Base-by-base conservation (phyloP, 2,329 filamentous ascomycete species). In the Zasmidium angulare region DNA sequence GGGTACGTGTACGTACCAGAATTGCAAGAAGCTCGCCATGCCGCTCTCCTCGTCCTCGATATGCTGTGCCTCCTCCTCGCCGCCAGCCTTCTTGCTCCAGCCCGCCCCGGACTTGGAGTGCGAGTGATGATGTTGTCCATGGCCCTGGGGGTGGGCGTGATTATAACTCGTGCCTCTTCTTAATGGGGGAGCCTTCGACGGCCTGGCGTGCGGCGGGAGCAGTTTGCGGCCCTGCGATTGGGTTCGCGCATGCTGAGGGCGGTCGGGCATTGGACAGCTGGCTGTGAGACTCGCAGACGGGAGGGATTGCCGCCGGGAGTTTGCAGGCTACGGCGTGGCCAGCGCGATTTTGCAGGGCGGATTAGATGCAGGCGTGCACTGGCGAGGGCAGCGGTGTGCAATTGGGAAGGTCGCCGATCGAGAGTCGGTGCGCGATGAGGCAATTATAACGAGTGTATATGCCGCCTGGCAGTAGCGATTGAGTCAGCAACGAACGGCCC, bases 11-110 rank as follows among this genome's bases (percentile, higher is more conserved):
- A 61, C 76, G 55, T 71, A 82, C 81, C 81, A 83, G 72, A 78
- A 83, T 62, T 83, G 79, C 63, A 81, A 65, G 64, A 83, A 82
- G 69, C 78, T 80, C 55, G 79, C 78, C 78, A 82, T 82, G 64
- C 74, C 76, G 67, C 78, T 77, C 64, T 81, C 77, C 60, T 81
- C 78, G 50, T 78, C 76, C 53, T 74, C 69, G 29, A 60, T 26
- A 36, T 61, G 50, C 40, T 59, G 47, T n/a, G 59, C 55, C 40
- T 58, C 52, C 54, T 63, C 50, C 19, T 61, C 54, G 24, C 61
- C 60, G 12, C 40, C 55, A 26, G 29, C 54, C 53, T 63, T 70
- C 55, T 64, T 68, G 52, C 56, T 62, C 60, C 61, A 63, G n/a
- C 56, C 54, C 47, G 55, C 50, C 24, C 51, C 54, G 31, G 58